phyloP scores from a whole-genome alignment of 1,139 yeast species.

The Citeromyces hawaiiensis region DNA sequence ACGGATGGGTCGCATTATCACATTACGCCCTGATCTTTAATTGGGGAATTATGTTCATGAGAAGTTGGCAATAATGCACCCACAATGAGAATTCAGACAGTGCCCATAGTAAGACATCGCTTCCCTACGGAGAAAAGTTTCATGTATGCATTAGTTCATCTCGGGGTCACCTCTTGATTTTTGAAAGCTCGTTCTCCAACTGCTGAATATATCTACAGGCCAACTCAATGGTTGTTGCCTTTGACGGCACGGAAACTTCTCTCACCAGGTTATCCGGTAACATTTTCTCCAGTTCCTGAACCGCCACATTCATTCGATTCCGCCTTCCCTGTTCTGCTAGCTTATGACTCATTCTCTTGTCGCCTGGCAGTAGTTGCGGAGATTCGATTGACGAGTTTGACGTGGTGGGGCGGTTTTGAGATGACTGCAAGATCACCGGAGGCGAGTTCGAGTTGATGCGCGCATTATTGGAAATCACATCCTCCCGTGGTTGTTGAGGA shows the following conservation, averaged over 20 bases:
- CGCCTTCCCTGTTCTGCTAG: slow-evolving; percentile 94
- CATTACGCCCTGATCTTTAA: no score
- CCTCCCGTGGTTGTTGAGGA: no score
- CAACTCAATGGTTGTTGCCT: slow-evolving; percentile 89
- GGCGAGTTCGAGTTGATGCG: background rate
- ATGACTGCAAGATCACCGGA: background rate
- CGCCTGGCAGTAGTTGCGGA: slow-evolving; percentile 11
- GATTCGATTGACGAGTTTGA: background rate
- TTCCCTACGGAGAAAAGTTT: no score
- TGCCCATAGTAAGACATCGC: no score
- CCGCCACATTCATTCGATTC: slow-evolving; percentile 80
- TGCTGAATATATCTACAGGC: slow-evolving; percentile 60
- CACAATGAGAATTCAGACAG: no score
- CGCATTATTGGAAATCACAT: no score
- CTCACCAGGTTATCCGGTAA: slow-evolving; percentile 54
- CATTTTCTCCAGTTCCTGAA: slow-evolving; percentile 55
- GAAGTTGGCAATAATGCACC: no score
- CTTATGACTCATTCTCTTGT: slow-evolving; percentile 74
- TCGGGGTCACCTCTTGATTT: slow-evolving; percentile 1
- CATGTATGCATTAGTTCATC: background rate
- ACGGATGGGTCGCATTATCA: no score
- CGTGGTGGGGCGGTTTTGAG: background rate
- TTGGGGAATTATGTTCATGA: no score
- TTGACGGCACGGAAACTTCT: slow-evolving; percentile 55
- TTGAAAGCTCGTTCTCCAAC: slow-evolving; percentile 25